phyloP scores from a whole-genome alignment of 2,329 filamentous ascomycete genomes.

The Fusarium chaquense region DNA sequence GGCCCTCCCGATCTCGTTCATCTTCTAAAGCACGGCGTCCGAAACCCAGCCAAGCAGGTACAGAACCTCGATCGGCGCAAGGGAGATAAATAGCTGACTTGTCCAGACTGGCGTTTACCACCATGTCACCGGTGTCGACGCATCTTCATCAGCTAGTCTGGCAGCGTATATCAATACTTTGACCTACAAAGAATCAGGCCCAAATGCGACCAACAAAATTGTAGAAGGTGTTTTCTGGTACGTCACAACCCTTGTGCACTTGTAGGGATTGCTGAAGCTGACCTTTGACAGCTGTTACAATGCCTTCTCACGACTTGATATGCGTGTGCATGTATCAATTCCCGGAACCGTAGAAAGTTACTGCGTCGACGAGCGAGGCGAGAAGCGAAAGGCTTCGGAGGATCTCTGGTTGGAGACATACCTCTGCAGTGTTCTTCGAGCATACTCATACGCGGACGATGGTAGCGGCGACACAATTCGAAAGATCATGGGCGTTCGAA shows the following conservation, averaged over 20 bases:
- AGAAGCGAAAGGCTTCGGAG: slow-evolving; percentile 92
- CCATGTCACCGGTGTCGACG: slow-evolving; percentile 96
- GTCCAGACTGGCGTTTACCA: slow-evolving; percentile 90
- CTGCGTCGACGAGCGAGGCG: slow-evolving; percentile 95
- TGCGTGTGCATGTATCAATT: slow-evolving; percentile 98
- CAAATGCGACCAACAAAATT: slow-evolving; percentile 79
- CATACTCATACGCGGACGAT: slow-evolving; percentile 97
- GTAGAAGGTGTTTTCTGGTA: slow-evolving; percentile 95
- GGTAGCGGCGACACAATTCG: slow-evolving; percentile 94
- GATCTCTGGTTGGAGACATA: slow-evolving; percentile 98
- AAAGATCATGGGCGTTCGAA: slow-evolving; percentile 95
- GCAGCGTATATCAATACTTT: slow-evolving; percentile 99
- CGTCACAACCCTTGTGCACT: slow-evolving; percentile 38
- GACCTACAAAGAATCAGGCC: slow-evolving; percentile 88
- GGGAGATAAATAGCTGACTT: slow-evolving; percentile 38
- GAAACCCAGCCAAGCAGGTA: slow-evolving; percentile 69
- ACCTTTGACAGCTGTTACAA: slow-evolving; percentile 81
- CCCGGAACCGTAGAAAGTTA: slow-evolving; percentile 97
- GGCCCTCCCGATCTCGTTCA: slow-evolving; percentile 97
- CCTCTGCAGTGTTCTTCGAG: slow-evolving; percentile 90
- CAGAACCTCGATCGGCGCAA: slow-evolving; percentile 30
- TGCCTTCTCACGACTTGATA: slow-evolving; percentile 97
- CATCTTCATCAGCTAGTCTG: slow-evolving; percentile 95
- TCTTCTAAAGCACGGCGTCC: slow-evolving; percentile 79
- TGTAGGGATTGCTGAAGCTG: slow-evolving; percentile 38